Evolutionary conservation across 108 stramenopile species (phyloP).

Genomic region (Fragilaria radians): DNA sequence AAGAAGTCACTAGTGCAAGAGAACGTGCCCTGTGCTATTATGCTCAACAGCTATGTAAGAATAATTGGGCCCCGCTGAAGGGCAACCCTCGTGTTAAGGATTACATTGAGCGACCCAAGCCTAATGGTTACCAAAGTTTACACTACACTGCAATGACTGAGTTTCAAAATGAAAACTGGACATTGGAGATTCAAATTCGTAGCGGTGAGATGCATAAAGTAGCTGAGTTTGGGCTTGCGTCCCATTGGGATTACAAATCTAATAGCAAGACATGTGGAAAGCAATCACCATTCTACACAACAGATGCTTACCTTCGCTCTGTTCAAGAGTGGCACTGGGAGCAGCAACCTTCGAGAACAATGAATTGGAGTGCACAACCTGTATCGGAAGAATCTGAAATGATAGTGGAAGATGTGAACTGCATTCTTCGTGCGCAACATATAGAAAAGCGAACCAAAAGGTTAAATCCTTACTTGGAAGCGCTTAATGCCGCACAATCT

Average conservation of each 20-base stretch:
- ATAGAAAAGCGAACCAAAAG: constrained; percentile 58
- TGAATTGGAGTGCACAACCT: constrained; percentile 5
- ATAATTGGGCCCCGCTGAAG: constrained; percentile 32
- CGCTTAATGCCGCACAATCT: constrained; percentile 55
- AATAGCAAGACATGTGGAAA: not conserved
- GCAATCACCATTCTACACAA: constrained; percentile 18
- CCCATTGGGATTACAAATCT: constrained; percentile 82
- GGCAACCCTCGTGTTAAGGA: constrained; percentile 77
- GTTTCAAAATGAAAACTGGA: constrained; percentile 52
- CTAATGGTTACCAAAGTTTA: constrained; percentile 90
- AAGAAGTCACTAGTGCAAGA: constrained; percentile 46
- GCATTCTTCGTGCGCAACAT: constrained; percentile 42
- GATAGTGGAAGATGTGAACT: constrained; percentile 26
- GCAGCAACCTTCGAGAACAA: constrained; percentile 17
- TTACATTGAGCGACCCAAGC: constrained; percentile 79
- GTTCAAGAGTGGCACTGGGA: constrained; percentile 62
- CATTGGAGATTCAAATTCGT: constrained; percentile 80
- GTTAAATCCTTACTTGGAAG: constrained; percentile 73
- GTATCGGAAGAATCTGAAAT: constrained; percentile 9
- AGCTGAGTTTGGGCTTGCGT: constrained; percentile 79
- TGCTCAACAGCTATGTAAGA: constrained; percentile 46
- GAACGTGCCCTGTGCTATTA: constrained; percentile 79
- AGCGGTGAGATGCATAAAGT: constrained; percentile 82
- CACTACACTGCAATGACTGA: constrained; percentile 72
- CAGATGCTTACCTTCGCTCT: constrained; percentile 56